phyloP scores from a whole-genome alignment of 306 rosid species.

The Prunus armeniaca region DNA sequence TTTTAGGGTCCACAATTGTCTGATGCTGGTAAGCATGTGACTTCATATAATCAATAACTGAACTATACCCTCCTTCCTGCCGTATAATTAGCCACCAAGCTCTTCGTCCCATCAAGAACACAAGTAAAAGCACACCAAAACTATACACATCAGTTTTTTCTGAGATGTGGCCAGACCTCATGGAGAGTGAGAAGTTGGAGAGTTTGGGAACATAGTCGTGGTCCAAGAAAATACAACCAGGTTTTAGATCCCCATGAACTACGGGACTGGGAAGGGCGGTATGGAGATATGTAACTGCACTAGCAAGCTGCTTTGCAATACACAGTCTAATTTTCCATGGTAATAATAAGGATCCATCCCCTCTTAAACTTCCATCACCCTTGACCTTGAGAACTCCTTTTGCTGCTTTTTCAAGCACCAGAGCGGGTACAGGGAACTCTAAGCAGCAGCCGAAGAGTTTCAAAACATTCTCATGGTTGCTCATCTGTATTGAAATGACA shows the following conservation, averaged over 20 bases:
- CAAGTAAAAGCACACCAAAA: neutral
- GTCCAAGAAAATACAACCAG: neutral
- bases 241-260: neutral
- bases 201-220: neutral
- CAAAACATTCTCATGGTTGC: conserved; percentile 1
- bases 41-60: no score
- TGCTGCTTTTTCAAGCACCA: neutral
- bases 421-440: neutral
- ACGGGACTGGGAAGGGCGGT: neutral
- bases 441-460: neutral
- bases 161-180: fast-evolving
- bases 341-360: neutral
- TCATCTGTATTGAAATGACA: neutral
- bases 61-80: no score
- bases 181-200: neutral
- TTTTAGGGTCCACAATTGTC: no score
- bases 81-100: no score
- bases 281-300: neutral
- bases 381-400: neutral
- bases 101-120: neutral
- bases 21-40: no score
- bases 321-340: neutral
- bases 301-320: neutral
- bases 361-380: neutral
- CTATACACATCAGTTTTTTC: neutral